Percentiles rank a stretch among this genome's conserved stretches.
Evolutionary conservation across 148 eudicot species (phyloP).

Genomic region (Rhododendron henanense): DNA sequence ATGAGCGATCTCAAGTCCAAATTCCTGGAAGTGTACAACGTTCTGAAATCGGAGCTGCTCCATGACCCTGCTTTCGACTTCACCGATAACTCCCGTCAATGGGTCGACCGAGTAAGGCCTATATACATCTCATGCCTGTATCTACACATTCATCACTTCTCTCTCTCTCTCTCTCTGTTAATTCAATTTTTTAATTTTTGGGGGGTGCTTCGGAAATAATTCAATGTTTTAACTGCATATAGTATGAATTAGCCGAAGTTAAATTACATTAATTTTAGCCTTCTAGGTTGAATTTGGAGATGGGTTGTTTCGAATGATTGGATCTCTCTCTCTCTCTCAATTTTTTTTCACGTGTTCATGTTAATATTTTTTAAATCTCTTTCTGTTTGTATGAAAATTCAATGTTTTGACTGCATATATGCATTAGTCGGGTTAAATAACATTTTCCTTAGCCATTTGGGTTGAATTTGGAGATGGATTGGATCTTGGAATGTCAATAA

Average conservation of each 20-base stretch:
- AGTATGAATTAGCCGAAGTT: too few species aligned
- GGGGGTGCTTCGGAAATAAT: too few species aligned
- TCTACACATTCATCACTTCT: not conserved
- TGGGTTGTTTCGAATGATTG: not conserved
- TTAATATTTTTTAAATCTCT: not conserved
- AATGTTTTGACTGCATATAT: not conserved
- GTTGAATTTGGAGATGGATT: not conserved
- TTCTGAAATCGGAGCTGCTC: slow-evolving; percentile 69
- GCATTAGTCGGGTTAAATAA: not conserved
- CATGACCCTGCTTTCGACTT: slow-evolving; percentile 75
- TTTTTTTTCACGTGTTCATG: not conserved
- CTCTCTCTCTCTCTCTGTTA: not conserved
- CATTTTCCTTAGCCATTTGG: not conserved
- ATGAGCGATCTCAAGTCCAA: slow-evolving; percentile 49
- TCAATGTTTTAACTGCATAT: too few species aligned
- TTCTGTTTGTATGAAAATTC: not conserved
- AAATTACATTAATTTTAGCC: too few species aligned
- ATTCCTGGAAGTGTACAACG: slow-evolving; percentile 51
- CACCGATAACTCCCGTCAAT: slow-evolving; percentile 45
- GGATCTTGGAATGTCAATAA: not conserved
- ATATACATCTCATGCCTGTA: not conserved
- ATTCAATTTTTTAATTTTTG: not conserved
- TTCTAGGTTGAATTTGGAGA: too few species aligned
- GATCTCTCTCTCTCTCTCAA: not conserved
- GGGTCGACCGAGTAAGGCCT: not conserved